These are phyloP conservation scores for Stemphylium beticola DNA, from an alignment of 2,329 filamentous ascomycete species.

Conservation along the genomic window DNA sequence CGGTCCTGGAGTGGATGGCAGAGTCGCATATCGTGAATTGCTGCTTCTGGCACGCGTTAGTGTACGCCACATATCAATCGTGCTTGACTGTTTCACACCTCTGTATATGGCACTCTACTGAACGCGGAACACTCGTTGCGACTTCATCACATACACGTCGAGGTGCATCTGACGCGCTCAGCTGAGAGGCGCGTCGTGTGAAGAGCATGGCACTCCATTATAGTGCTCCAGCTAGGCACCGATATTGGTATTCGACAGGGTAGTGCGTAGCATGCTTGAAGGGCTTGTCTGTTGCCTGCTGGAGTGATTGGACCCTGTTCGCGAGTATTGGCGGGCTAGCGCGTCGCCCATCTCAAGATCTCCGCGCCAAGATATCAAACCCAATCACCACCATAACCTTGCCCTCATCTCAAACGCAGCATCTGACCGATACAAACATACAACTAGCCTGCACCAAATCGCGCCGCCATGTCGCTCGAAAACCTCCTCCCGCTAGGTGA, in stretches of 20 bases:
- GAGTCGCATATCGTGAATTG: background rate
- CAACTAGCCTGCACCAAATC: background rate
- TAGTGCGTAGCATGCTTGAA: slow-evolving; percentile 4
- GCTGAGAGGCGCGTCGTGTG: slow-evolving; percentile 35
- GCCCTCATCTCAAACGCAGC: slow-evolving; percentile 10
- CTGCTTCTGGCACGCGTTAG: slow-evolving; percentile 1
- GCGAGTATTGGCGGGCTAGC: slow-evolving; percentile 22
- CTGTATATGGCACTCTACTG: background rate
- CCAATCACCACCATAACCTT: slow-evolving; percentile 21
- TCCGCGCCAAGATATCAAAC: slow-evolving; percentile 28
- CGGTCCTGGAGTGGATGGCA: background rate
- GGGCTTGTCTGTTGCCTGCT: slow-evolving; percentile 26
- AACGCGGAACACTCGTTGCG: slow-evolving; percentile 7
- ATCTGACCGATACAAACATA: background rate
- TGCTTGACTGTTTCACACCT: background rate
- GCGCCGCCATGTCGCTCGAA: slow-evolving; percentile 34
- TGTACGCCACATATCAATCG: background rate
- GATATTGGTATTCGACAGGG: slow-evolving; percentile 17
- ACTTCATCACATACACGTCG: slow-evolving; percentile 25
- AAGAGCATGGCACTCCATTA: slow-evolving; percentile 47
- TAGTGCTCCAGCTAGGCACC: slow-evolving; percentile 42
- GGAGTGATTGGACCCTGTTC: slow-evolving; percentile 16
- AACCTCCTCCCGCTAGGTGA: slow-evolving; percentile 43
- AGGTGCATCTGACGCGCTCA: slow-evolving; percentile 28
- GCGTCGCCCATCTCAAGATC: slow-evolving; percentile 13